A percentile compares a stretch with the other conserved stretches of the same genome.
Evolutionary conservation across 176 grass and related monocot species (phyloP).

Genomic region (Lolium rigidum): DNA sequence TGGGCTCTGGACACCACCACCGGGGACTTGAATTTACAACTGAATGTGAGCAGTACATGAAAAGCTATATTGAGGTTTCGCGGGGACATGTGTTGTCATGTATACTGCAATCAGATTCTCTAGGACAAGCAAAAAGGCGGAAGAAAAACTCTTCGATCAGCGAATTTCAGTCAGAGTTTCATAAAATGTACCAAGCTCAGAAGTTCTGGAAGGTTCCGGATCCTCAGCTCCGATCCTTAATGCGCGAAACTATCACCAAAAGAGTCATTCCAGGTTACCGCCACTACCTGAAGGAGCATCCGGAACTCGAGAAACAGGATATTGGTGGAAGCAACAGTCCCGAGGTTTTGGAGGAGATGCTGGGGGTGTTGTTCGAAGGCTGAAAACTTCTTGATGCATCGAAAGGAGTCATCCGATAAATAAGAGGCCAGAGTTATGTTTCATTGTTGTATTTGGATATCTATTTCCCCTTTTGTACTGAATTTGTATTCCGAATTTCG

Average conservation of each 20-base stretch:
- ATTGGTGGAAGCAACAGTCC: neutral
- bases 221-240: neutral
- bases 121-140: neutral
- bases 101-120: neutral
- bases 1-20: neutral
- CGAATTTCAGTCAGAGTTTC: neutral
- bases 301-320: neutral
- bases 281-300: neutral
- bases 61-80: neutral
- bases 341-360: neutral
- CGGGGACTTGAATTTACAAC: neutral
- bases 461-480: neutral
- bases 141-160: neutral
- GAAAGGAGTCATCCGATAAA: neutral
- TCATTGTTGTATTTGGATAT: neutral
- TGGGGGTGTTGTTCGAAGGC: neutral
- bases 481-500: neutral
- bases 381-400: neutral
- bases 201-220: slow-evolving; percentile 9
- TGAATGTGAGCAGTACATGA: neutral
- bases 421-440: neutral
- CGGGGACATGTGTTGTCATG: neutral
- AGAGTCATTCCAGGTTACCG: neutral
- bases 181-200: neutral
- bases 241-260: neutral